Base-by-base conservation (phyloP, 129 eudicot species). In the Saussurea involucrata region DNA sequence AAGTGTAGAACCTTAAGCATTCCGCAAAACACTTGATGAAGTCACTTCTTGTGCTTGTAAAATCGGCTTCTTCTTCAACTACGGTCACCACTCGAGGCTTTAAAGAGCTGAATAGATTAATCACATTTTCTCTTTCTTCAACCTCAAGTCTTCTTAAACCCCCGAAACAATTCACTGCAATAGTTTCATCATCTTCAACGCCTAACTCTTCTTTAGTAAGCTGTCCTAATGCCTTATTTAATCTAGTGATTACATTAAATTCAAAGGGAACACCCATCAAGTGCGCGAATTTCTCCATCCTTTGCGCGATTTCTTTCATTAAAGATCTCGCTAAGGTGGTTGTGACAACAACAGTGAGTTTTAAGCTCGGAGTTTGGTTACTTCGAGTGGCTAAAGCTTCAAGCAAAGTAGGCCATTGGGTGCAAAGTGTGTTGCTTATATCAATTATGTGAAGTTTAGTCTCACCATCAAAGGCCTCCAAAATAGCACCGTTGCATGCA, bases 221-320 rank as follows among this genome's bases (percentile, higher is more conserved):
- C 73, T 86, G 90, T 21, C 85, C 88, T 24, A 90, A 44, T 4
- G 76, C 7, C 32, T 67, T 24, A 58, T 82, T 79, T 3, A 81
- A 68, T n/a, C 86, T 85, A 0, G 18, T 76, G 8, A 90, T 82
- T 15, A 90, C 92, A 8, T 85, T 83, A 64, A 93, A 87, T 70
- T 89, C 89, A 7, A 93, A 93, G 0, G 97, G 97, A 31, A 93
- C 97, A 6, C 98, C 98, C 98, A 93, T 93, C 55, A 93, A 76
- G 73, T 96, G 83, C 0, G 98, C 97, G 13, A 93, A 93, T 64
- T 88, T 90, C 85, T 93, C 98, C 95, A 93, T 90, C 27, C 96
- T 80, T 64, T 82, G 90, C 1, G 89, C 73, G 34, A 93, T 83
- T 65, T 90, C 98, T 65, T 87, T 88, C 95, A 90, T 90, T 0